Percentiles rank a stretch among this genome's conserved stretches.
Evolutionary conservation across 1,139 yeast species (phyloP).

Genomic region (Debaryomyces coudertii): DNA sequence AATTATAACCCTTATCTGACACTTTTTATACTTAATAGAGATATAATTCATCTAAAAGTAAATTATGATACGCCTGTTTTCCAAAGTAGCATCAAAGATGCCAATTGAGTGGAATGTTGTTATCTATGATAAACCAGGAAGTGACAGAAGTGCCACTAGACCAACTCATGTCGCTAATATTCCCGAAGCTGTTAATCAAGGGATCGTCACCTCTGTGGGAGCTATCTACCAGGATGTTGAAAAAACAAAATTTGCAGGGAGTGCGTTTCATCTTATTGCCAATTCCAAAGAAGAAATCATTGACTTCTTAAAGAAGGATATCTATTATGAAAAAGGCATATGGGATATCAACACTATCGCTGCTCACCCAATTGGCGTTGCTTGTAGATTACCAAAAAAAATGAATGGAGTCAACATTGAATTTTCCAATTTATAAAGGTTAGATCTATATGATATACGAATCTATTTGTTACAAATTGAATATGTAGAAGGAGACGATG

Average conservation of each 20-base stretch:
- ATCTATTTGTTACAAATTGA: too few species aligned
- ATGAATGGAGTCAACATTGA: slow-evolving; percentile 28
- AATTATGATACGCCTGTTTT: not conserved
- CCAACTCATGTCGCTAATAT: slow-evolving; percentile 61
- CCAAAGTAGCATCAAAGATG: slow-evolving; percentile 14
- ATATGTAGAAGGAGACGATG: too few species aligned
- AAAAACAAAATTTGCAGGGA: slow-evolving; percentile 68
- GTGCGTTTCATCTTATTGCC: slow-evolving; percentile 65
- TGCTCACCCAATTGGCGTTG: slow-evolving; percentile 56
- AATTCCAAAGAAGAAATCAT: slow-evolving; percentile 63
- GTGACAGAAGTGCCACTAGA: slow-evolving; percentile 59
- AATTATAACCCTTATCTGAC: too few species aligned
- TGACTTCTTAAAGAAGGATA: slow-evolving; percentile 64
- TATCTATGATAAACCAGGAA: slow-evolving; percentile 68
- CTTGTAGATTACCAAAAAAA: slow-evolving; percentile 35
- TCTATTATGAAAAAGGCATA: slow-evolving; percentile 65
- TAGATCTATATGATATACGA: too few species aligned
- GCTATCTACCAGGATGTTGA: slow-evolving; percentile 56
- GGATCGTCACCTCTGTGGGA: slow-evolving; percentile 66
- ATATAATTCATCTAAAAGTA: too few species aligned
- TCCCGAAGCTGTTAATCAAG: slow-evolving; percentile 52
- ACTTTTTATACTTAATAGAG: not conserved
- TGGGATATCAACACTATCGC: slow-evolving; percentile 74
- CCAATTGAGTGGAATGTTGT: slow-evolving; percentile 66
- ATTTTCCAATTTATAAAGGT: slow-evolving; percentile 3